Conservation (phyloP, 2,329 filamentous ascomycete species). For the Exserohilum turcica region DNA sequence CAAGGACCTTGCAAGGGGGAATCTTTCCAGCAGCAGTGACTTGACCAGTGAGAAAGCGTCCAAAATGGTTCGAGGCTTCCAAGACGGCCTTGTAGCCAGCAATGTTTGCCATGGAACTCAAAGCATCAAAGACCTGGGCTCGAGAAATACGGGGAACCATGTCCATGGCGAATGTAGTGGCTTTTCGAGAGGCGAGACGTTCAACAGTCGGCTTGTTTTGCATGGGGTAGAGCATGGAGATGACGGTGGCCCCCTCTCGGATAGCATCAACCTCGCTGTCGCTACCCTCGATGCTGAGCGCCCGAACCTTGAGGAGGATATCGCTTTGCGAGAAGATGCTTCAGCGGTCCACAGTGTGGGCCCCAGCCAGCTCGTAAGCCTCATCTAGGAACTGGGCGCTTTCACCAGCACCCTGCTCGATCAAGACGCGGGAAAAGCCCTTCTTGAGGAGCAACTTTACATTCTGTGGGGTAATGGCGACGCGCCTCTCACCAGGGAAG, state of each 20-base stretch:
- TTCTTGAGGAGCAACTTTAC: slow-evolving; percentile 83
- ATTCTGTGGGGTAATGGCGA: slow-evolving; percentile 84
- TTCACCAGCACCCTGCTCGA: slow-evolving; percentile 80
- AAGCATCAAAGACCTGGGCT: slow-evolving; percentile 84
- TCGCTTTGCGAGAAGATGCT: slow-evolving; percentile 76
- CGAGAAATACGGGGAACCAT: slow-evolving; percentile 89
- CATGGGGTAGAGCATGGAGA: slow-evolving; percentile 81
- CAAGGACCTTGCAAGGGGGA: slow-evolving; percentile 84
- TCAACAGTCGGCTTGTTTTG: slow-evolving; percentile 80
- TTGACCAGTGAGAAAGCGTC: slow-evolving; percentile 85
- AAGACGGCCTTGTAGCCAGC: slow-evolving; percentile 91
- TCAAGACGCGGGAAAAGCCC: slow-evolving; percentile 75
- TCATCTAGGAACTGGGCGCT: slow-evolving; percentile 78
- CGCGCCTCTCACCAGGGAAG: slow-evolving; percentile 78
- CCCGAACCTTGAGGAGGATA: slow-evolving; percentile 83
- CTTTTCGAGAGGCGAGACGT: slow-evolving; percentile 70
- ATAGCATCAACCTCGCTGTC: slow-evolving; percentile 71
- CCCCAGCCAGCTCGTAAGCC: slow-evolving; percentile 78
- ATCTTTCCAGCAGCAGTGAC: slow-evolving; percentile 90
- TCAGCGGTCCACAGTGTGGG: slow-evolving; percentile 71
- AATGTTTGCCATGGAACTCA: slow-evolving; percentile 94
- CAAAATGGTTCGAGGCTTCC: slow-evolving; percentile 87
- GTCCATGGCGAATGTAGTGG: slow-evolving; percentile 88
- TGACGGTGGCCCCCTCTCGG: slow-evolving; percentile 71
- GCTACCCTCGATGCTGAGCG: slow-evolving; percentile 64